Base-by-base conservation (phyloP, 805 yeast genomes). In the Huiozyma sinensis region DNA sequence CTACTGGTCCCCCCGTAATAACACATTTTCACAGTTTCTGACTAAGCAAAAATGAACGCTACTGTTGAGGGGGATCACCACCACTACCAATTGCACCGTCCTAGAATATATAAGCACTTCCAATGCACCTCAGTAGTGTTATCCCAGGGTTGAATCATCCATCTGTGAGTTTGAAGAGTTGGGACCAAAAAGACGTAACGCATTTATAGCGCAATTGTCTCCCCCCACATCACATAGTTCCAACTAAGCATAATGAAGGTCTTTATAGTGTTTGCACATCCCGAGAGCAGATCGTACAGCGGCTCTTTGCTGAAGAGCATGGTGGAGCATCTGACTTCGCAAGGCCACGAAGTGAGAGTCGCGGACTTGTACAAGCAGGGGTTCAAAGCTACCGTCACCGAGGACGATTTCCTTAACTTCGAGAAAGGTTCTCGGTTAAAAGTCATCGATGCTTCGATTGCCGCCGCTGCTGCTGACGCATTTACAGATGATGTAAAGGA, bases 201-300 rank as follows among this genome's bases (percentile, higher is more conserved):
- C 2, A 17, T 17, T 17, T 17, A 17, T 17, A 17, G 24, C 4
- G 24, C 24, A 17, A 17, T 17, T 17, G 24, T 17, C 24, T 17
- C 24, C 24, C 24, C 24, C 4, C 24, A 17, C 24, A 17, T 17
- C 24, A 17, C 24, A 17, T 17, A 17, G 24, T 17, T 17, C 24
- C 24, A 17, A 17, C 24, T 17, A 17, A 17, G 24, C 30, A 42
- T 9, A n/a, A 44, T 40, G 44, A 40, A 44, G 12, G 40, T 36
- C n/a, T 44, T 57, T n/a, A 52, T 54, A 7, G 58, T 57, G 8
- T 51, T 43, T 33, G 60, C 57, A 24, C 62, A 57, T 40, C 61
- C 62, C 13, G 58, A 57, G 27, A 36, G 24, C 8, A 36, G 30
- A 11, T 57, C 60, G 6, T 46, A 52, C 17, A 54, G 45, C 28